Evolutionary conservation across 441 rosid species (phyloP).

Genomic region (Daphne laureola): DNA sequence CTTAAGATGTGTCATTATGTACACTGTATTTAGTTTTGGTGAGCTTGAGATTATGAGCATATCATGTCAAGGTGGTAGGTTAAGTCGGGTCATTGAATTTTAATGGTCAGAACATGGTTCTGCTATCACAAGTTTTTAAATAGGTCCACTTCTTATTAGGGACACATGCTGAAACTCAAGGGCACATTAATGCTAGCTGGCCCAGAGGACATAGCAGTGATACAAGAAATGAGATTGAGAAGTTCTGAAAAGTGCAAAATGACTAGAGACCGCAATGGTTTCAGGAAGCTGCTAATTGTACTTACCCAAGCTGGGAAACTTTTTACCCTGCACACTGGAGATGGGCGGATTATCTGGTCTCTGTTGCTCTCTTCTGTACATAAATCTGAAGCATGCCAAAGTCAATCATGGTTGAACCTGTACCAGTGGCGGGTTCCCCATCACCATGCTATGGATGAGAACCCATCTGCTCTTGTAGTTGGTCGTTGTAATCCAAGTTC

Average conservation of each 20-base stretch:
- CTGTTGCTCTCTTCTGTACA: conserved; percentile 49
- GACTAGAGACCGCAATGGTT: conserved; percentile 98
- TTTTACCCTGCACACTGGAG: conserved; percentile 96
- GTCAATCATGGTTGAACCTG: conserved; percentile 53
- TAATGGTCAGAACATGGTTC: background rate
- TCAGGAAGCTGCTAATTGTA: conserved; percentile 80
- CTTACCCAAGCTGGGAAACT: conserved; percentile 85
- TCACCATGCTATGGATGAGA: conserved; percentile 94
- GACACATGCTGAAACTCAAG: conserved; percentile 87
- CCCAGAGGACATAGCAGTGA: conserved; percentile 84
- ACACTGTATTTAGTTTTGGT: no score
- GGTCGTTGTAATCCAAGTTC: conserved; percentile 65
- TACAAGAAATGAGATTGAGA: conserved; percentile 81
- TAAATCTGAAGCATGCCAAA: conserved; percentile 54
- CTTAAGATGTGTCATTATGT: no score
- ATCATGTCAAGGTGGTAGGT: no score
- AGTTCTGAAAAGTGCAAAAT: conserved; percentile 92
- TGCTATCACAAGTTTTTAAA: conserved; percentile 11
- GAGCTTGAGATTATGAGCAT: no score
- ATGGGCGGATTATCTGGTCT: conserved; percentile 94
- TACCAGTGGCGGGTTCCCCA: conserved; percentile 97
- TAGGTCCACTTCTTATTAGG: conserved; percentile 35
- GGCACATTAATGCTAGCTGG: conserved; percentile 94
- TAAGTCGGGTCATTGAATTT: no score
- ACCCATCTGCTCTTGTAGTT: conserved; percentile 87